These are phyloP conservation scores for Penicillium paxilli DNA, from an alignment of 495 filamentous ascomycete genomes.

Conservation along the genomic window DNA sequence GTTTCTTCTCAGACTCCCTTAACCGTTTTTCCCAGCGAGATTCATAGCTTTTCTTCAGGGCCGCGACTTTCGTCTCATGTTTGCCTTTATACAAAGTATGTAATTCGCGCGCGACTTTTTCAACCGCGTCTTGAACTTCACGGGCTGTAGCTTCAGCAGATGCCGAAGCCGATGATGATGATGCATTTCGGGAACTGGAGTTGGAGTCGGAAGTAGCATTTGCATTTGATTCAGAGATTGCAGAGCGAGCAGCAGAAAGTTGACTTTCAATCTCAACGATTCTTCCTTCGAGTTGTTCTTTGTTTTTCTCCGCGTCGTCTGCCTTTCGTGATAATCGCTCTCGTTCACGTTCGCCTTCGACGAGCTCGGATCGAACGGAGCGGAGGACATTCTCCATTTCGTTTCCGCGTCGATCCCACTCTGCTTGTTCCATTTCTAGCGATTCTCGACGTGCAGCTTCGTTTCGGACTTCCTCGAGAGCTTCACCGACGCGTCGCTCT, in stretches of 20 bases:
- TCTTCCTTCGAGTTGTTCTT: conserved; percentile 58
- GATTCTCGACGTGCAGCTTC: conserved; percentile 66
- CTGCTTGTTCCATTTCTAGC: conserved; percentile 72
- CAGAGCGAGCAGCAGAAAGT: conserved; percentile 63
- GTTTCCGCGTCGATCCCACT: conserved; percentile 77
- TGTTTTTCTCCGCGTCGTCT: conserved; percentile 72
- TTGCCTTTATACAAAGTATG: conserved; percentile 95
- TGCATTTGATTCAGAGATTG: conserved; percentile 22
- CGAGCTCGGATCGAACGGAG: conserved; percentile 77
- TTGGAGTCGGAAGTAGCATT: conserved; percentile 9
- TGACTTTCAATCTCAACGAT: conserved; percentile 70
- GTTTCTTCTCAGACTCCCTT: conserved; percentile 66
- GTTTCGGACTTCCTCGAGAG: conserved; percentile 75
- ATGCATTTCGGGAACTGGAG: conserved; percentile 15
- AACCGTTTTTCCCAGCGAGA: conserved; percentile 83
- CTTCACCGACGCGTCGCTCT: conserved; percentile 86
- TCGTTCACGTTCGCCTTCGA: conserved; percentile 70
- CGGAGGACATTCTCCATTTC: conserved; percentile 83
- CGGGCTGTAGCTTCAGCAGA: conserved; percentile 43
- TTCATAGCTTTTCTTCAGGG: conserved; percentile 94
- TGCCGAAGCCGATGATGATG: too few relatives aligned
- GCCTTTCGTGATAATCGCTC: conserved; percentile 69
- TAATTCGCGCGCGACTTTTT: conserved; percentile 83
- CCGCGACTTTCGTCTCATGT: conserved; percentile 91
- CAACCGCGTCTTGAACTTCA: conserved; percentile 82